Percentiles rank a stretch among this genome's conserved stretches.
Conservation (phyloP, 768 basidiomycete genomes). For the Lentinula detonsa region DNA sequence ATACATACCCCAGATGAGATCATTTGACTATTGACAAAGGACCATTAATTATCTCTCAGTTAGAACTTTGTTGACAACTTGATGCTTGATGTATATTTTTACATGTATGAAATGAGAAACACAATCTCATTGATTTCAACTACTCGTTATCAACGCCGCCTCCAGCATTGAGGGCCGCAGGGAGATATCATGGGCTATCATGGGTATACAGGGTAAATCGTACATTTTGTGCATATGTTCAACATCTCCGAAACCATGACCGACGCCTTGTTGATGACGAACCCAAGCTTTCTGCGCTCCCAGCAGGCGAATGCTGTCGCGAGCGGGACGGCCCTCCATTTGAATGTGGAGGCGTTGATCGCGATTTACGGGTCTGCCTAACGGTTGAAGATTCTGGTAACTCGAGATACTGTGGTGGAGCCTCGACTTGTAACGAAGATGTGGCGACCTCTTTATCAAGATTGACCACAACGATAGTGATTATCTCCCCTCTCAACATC, state of each 20-base stretch:
- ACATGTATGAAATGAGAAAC: no score
- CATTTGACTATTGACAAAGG: no score
- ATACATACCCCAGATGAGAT: no score
- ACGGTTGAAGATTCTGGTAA: constrained; percentile 19
- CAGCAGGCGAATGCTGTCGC: constrained; percentile 14
- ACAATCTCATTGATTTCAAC: no score
- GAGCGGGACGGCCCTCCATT: constrained; percentile 13
- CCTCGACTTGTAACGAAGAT: constrained; percentile 12
- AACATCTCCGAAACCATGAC: neutral
- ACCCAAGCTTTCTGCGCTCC: constrained; percentile 12
- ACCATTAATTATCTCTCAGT: no score
- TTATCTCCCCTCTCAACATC: constrained; percentile 39
- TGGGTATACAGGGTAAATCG: neutral
- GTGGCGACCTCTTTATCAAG: constrained; percentile 16
- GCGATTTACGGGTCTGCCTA: constrained; percentile 14
- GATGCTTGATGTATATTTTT: no score
- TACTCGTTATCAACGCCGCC: no score
- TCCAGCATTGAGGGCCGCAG: no score
- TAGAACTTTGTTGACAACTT: no score
- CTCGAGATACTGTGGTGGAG: constrained; percentile 40
- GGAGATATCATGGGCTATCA: neutral
- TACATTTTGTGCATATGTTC: neutral
- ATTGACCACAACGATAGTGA: constrained; percentile 34
- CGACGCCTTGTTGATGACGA: neutral
- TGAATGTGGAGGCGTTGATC: constrained; percentile 19